Percentiles rank a stretch among this genome's conserved stretches.
Conservation (phyloP, 2,329 filamentous ascomycete genomes). For the Zarea fungicola region DNA sequence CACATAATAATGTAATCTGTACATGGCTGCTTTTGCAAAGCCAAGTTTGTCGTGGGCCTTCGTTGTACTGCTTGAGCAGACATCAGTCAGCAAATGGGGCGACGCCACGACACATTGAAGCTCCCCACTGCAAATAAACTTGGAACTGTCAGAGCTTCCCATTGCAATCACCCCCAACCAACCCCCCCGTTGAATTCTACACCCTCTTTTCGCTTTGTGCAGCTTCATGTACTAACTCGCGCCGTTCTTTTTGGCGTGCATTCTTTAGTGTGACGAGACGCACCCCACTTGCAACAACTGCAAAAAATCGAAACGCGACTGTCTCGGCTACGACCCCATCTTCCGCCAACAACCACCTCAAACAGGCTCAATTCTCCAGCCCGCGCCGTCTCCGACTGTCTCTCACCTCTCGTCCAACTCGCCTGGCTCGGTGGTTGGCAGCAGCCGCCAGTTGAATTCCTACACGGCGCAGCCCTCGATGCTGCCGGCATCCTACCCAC, state of each 20-base stretch:
- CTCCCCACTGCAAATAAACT: constrained; percentile 16
- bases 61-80: neutral
- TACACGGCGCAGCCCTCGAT: constrained; percentile 43
- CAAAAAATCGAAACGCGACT: constrained; percentile 83
- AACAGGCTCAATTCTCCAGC: constrained; percentile 53
- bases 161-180: constrained; percentile 9
- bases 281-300: constrained; percentile 90
- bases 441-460: constrained; percentile 30
- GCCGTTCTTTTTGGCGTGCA: constrained; percentile 21
- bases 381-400: constrained; percentile 26
- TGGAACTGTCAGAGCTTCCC: constrained; percentile 12
- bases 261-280: constrained; percentile 81
- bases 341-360: constrained; percentile 75
- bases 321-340: constrained; percentile 79
- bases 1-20: no score
- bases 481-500: constrained; percentile 37
- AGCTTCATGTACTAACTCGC: neutral
- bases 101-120: constrained; percentile 1
- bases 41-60: constrained; percentile 1
- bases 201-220: neutral
- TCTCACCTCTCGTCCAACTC: constrained; percentile 14
- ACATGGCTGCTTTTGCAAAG: neutral
- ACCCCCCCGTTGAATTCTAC: neutral
- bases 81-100: constrained; percentile 9
- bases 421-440: constrained; percentile 22